Conservation (phyloP, 805 yeast genomes). For the Zygosaccharomyces lentus region DNA sequence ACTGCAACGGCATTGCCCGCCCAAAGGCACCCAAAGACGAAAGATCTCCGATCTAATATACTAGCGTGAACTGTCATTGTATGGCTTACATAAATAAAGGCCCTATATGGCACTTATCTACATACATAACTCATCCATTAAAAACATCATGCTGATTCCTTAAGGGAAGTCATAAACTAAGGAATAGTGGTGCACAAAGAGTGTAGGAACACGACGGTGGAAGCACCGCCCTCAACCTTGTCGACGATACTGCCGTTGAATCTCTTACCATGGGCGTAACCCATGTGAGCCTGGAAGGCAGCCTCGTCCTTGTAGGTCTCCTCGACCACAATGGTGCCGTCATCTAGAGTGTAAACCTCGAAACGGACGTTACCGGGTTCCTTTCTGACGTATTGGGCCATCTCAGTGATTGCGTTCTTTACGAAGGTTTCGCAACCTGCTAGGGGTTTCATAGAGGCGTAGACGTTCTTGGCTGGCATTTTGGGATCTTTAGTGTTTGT, state of each 20-base stretch:
- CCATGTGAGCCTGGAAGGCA: slow-evolving; percentile 8
- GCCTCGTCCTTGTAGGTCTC: slow-evolving; percentile 7
- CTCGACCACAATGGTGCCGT: slow-evolving; percentile 2
- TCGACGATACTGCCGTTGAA: slow-evolving; percentile 5
- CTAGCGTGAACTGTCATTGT: neutral
- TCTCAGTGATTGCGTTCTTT: slow-evolving; percentile 1
- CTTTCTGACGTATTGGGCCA: slow-evolving; percentile 4
- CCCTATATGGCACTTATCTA: neutral
- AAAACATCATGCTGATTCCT: neutral
- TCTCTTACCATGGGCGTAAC: slow-evolving; percentile 4
- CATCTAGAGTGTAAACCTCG: slow-evolving; percentile 1
- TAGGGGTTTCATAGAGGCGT: slow-evolving; percentile 3
- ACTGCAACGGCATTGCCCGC: neutral
- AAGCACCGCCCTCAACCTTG: slow-evolving; percentile 6
- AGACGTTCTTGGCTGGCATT: slow-evolving; percentile 3
- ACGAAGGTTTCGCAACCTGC: slow-evolving; percentile 1
- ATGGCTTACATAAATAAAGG: neutral
- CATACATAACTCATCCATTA: neutral
- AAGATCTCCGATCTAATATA: too few species aligned
- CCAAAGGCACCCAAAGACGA: too few species aligned
- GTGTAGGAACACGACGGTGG: slow-evolving; percentile 1
- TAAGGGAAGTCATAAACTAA: neutral
- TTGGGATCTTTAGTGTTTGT: neutral
- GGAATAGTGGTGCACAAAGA: slow-evolving; percentile 2
- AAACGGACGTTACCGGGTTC: slow-evolving; percentile 7